Percentiles rank a stretch among this genome's conserved stretches.
Conservation (phyloP, 169 alveolate genomes). For the Cryptosporidium xiaoi region DNA sequence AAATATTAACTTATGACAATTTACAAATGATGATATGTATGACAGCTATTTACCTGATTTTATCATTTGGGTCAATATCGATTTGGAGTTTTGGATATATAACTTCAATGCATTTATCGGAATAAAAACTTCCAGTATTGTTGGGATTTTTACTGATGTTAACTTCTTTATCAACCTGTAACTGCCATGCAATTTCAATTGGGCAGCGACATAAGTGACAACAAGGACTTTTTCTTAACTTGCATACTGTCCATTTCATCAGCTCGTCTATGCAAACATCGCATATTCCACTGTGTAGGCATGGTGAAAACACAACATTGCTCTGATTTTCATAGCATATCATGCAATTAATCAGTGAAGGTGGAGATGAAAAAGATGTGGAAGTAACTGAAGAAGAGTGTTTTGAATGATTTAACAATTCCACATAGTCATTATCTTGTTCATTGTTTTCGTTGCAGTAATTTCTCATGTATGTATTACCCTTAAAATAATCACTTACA, state of each 20-base stretch:
- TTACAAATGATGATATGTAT: too few relatives aligned
- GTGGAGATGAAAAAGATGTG: background rate
- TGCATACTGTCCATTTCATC: slow-evolving; percentile 74
- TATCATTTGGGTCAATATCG: slow-evolving; percentile 7
- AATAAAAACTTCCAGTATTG: slow-evolving; percentile 1
- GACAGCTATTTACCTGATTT: background rate
- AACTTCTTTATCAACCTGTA: background rate
- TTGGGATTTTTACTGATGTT: background rate
- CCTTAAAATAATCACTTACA: background rate
- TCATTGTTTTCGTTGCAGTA: background rate
- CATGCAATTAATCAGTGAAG: slow-evolving; percentile 43
- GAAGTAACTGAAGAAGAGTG: background rate
- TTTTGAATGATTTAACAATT: background rate
- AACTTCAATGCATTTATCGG: slow-evolving; percentile 59
- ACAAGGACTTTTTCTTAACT: slow-evolving; percentile 53
- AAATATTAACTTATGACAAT: too few relatives aligned
- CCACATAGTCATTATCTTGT: background rate
- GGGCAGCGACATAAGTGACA: slow-evolving; percentile 72
- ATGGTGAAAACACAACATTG: slow-evolving; percentile 64
- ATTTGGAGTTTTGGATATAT: slow-evolving; percentile 45
- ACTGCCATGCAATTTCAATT: slow-evolving; percentile 74
- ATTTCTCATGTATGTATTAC: background rate
- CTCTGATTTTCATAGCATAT: slow-evolving; percentile 65
- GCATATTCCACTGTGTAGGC: slow-evolving; percentile 70
- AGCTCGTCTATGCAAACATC: slow-evolving; percentile 54